Conservation (phyloP, 2,329 filamentous ascomycete species). For the Didymellaceae sp. region DNA sequence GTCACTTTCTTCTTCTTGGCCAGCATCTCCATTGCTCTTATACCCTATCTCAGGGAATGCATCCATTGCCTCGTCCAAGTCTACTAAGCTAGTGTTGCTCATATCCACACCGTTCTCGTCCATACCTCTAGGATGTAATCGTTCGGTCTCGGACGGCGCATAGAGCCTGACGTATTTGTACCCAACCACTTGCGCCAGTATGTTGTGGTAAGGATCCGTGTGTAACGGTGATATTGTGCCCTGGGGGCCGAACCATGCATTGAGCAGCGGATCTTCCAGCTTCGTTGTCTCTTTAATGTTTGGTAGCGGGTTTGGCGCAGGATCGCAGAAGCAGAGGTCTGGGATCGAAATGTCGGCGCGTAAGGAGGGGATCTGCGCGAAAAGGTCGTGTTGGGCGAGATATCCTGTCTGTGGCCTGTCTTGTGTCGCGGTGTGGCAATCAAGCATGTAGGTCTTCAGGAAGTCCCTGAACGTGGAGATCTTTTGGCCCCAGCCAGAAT, state of each 20-base stretch:
- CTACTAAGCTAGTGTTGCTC: constrained; percentile 85
- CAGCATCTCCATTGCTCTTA: constrained; percentile 12
- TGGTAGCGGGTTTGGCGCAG: constrained; percentile 44
- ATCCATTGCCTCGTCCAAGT: constrained; percentile 72
- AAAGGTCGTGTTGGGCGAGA: constrained; percentile 88
- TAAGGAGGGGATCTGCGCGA: constrained; percentile 79
- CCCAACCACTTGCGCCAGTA: constrained; percentile 87
- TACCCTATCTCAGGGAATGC: constrained; percentile 43
- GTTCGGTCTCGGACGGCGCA: constrained; percentile 65
- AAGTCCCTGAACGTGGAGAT: constrained; percentile 79
- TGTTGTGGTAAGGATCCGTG: constrained; percentile 92
- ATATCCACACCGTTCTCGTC: constrained; percentile 80
- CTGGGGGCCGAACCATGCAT: constrained; percentile 91
- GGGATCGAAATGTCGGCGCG: constrained; percentile 78
- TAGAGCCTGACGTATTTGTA: constrained; percentile 93
- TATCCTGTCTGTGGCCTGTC: constrained; percentile 66
- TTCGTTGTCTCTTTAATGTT: constrained; percentile 25
- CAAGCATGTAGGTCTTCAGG: constrained; percentile 65
- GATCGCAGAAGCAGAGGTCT: constrained; percentile 80
- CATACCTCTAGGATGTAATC: constrained; percentile 66
- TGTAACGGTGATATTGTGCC: constrained; percentile 92
- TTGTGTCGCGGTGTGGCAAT: neutral
- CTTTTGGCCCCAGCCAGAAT: constrained; percentile 81
- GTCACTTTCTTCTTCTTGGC: constrained; percentile 25
- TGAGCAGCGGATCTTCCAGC: constrained; percentile 69